These are phyloP conservation scores for Tolypocladium endophyticum DNA, from an alignment of 2,329 filamentous ascomycete species.

Conservation along the genomic window DNA sequence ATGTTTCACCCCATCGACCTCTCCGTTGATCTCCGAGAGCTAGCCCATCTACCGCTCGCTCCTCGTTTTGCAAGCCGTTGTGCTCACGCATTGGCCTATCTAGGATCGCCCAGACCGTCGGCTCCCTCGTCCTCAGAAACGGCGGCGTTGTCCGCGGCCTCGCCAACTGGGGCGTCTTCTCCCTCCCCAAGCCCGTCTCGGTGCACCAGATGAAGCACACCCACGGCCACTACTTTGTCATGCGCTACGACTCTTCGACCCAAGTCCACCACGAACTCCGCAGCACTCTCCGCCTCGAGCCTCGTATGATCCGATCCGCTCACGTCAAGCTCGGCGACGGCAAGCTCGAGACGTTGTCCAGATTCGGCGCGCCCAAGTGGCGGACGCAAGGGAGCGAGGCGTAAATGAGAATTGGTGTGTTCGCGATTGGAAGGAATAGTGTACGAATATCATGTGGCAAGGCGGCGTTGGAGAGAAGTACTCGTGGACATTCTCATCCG, in stretches of 20 bases:
- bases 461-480: background rate
- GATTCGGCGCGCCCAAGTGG: constrained; percentile 42
- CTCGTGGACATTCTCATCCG: background rate
- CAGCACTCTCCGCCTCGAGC: constrained; percentile 71
- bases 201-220: constrained; percentile 77
- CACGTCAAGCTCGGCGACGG: constrained; percentile 75
- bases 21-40: constrained; percentile 2
- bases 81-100: constrained; percentile 4
- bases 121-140: constrained; percentile 68
- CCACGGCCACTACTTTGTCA: constrained; percentile 90
- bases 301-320: constrained; percentile 77
- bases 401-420: constrained; percentile 7
- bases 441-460: background rate
- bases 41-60: background rate
- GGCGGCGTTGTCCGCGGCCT: constrained; percentile 87
- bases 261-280: constrained; percentile 65
- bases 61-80: background rate
- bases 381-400: constrained; percentile 22
- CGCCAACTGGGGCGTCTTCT: constrained; percentile 90
- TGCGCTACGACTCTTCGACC: constrained; percentile 82
- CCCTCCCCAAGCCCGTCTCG: constrained; percentile 68
- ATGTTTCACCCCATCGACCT: constrained; percentile 24
- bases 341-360: constrained; percentile 39
- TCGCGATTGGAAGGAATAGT: background rate
- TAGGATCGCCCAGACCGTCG: constrained; percentile 81